Conservation (phyloP, 768 basidiomycete genomes). For the Pisolithus sp. region DNA sequence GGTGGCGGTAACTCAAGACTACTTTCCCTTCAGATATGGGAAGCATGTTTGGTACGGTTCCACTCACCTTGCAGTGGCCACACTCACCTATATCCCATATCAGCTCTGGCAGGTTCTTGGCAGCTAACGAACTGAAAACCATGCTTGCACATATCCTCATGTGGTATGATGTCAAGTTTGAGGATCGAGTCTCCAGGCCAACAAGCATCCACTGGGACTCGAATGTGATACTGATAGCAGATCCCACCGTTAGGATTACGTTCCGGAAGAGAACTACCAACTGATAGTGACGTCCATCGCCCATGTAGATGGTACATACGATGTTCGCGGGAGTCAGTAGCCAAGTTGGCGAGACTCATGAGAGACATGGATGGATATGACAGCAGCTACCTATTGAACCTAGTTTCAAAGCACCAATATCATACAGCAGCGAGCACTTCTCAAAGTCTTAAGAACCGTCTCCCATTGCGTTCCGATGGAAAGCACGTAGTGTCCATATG, state of each 20-base stretch:
- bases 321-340: too few relatives aligned
- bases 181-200: neutral
- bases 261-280: slow-evolving; percentile 8
- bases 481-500: too few relatives aligned
- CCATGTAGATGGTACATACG: too few relatives aligned
- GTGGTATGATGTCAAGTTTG: slow-evolving; percentile 14
- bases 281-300: too few relatives aligned
- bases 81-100: neutral
- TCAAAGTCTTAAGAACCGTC: too few relatives aligned
- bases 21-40: slow-evolving; percentile 33
- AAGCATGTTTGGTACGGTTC: slow-evolving; percentile 21
- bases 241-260: slow-evolving; percentile 8
- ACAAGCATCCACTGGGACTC: neutral
- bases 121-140: slow-evolving; percentile 33
- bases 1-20: slow-evolving; percentile 27
- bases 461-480: too few relatives aligned
- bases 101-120: slow-evolving; percentile 39
- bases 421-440: too few relatives aligned
- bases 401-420: too few relatives aligned
- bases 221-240: neutral
- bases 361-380: too few relatives aligned
- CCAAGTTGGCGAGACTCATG: too few relatives aligned
- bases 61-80: neutral
- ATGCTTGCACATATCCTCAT: slow-evolving; percentile 29
- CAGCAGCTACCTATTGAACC: too few relatives aligned